Percentiles rank a stretch among this genome's conserved stretches.
Conservation (phyloP, 306 rosid species). For the Phaseolus lunatus region DNA sequence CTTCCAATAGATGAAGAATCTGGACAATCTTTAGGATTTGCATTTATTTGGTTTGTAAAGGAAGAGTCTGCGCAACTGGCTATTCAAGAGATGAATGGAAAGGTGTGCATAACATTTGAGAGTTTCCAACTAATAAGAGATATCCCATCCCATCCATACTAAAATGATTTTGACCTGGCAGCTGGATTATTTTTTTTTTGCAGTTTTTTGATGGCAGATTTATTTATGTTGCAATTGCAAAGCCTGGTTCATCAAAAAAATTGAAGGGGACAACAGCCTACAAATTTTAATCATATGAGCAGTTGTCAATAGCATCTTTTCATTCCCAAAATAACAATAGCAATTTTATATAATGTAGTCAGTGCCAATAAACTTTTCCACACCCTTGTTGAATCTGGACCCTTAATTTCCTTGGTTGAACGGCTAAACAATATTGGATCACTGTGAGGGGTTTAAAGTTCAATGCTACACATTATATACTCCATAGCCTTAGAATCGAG, state of each 20-base stretch:
- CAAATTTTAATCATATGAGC: conserved; percentile 49
- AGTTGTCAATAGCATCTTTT: conserved; percentile 41
- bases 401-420: conserved; percentile 55
- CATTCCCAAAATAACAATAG: conserved; percentile 27
- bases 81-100: conserved; percentile 62
- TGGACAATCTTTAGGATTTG: conserved; percentile 54
- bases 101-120: conserved; percentile 49
- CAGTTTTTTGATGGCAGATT: conserved; percentile 67
- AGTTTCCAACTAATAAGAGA: conserved; percentile 5
- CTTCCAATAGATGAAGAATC: conserved; percentile 46
- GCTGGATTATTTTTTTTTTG: conserved; percentile 44
- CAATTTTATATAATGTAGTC: background rate
- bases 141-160: conserved; percentile 10
- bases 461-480: conserved; percentile 20
- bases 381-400: conserved; percentile 48
- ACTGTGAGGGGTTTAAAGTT: conserved; percentile 33
- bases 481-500: background rate
- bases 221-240: conserved; percentile 52
- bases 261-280: conserved; percentile 33
- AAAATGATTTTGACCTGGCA: conserved; percentile 18
- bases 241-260: conserved; percentile 41
- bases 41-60: conserved; percentile 50
- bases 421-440: conserved; percentile 46
- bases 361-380: conserved; percentile 32
- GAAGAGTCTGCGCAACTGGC: conserved; percentile 55